phyloP scores from a whole-genome alignment of 225 moss, liverwort and hornwort genomes.

The Pleurozium schreberi region DNA sequence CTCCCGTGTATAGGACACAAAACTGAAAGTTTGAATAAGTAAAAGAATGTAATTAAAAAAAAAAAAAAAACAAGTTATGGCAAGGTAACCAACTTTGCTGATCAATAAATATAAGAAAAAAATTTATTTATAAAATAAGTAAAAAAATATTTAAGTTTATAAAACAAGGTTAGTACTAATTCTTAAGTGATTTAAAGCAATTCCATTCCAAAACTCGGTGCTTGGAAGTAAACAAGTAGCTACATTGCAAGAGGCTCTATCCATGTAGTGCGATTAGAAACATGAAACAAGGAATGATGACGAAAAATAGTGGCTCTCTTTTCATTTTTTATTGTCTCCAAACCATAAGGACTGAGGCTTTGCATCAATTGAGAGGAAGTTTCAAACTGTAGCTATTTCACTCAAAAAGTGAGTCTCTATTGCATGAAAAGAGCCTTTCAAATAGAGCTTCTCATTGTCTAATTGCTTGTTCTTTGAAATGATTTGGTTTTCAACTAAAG shows the following conservation, averaged over 20 bases:
- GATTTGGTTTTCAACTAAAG: neutral
- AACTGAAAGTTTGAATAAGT: too few species aligned
- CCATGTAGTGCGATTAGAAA: neutral
- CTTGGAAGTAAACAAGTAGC: neutral
- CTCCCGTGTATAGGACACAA: too few species aligned
- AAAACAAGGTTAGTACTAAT: neutral
- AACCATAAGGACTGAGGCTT: neutral
- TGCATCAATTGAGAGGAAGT: too few species aligned
- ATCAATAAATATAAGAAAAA: neutral
- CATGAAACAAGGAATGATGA: neutral
- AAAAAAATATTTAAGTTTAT: neutral
- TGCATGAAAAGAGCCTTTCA: rapidly evolving
- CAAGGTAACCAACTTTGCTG: neutral
- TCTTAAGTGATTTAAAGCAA: rapidly evolving
- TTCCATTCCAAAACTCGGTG: neutral
- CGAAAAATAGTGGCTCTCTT: neutral
- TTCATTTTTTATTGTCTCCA: too few species aligned
- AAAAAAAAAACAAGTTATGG: neutral
- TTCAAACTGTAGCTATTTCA: neutral
- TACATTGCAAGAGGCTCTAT: neutral
- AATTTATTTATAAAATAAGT: neutral
- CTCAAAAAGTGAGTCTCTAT: neutral
- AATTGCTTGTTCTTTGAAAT: neutral
- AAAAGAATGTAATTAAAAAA: neutral
- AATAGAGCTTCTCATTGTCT: neutral